Conservation (phyloP, 225 moss, liverwort and hornwort species). For the Physcomitrellopsis africana region DNA sequence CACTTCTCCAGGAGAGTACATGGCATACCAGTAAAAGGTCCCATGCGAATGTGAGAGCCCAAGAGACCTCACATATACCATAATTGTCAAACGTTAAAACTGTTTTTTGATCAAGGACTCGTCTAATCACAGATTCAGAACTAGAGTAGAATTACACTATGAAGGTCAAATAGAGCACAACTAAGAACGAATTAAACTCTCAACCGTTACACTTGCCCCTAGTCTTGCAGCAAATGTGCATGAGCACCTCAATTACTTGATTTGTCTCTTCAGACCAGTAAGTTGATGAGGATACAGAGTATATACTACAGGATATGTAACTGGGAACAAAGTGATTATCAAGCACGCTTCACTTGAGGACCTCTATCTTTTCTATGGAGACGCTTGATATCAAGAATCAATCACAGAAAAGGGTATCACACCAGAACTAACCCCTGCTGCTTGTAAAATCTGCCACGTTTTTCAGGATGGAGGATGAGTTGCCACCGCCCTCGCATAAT, state of each 20-base stretch:
- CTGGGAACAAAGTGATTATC: slow-evolving; percentile 29
- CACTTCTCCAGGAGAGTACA: too few species aligned
- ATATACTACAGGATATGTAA: slow-evolving; percentile 43
- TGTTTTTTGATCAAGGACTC: not conserved
- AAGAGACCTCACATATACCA: too few species aligned
- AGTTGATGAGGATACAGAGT: slow-evolving; percentile 41
- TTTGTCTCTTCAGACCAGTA: slow-evolving; percentile 36
- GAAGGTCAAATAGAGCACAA: not conserved
- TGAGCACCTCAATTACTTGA: slow-evolving; percentile 29
- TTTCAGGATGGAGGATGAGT: slow-evolving; percentile 28
- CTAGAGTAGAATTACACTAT: not conserved
- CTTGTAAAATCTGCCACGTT: slow-evolving; percentile 27
- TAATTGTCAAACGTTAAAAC: too few species aligned
- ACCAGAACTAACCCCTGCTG: slow-evolving; percentile 1
- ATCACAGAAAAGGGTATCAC: slow-evolving; percentile 29
- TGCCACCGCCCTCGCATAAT: slow-evolving; percentile 9
- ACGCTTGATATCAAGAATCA: slow-evolving; percentile 31
- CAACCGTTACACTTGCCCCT: not conserved
- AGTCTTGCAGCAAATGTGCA: slow-evolving; percentile 12
- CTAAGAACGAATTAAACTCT: not conserved
- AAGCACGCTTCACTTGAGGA: slow-evolving; percentile 27
- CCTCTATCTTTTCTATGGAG: slow-evolving; percentile 30
- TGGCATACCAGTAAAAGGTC: too few species aligned
- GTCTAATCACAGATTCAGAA: not conserved
- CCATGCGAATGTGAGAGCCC: too few species aligned